These are phyloP conservation scores for Collybia sordida DNA, from an alignment of 768 basidiomycete species.

Conservation along the genomic window DNA sequence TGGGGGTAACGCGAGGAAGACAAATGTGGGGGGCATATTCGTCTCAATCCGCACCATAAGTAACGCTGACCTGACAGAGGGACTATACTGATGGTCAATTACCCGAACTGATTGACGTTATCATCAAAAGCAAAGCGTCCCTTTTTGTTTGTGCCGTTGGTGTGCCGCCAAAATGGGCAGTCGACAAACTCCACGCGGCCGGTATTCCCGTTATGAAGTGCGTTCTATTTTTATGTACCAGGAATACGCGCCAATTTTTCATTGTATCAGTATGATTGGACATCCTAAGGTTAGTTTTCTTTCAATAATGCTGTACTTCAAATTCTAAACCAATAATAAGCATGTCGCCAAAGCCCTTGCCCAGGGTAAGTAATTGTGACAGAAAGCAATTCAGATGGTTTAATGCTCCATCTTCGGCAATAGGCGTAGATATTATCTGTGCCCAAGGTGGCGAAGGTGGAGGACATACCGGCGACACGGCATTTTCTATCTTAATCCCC, in stretches of 20 bases:
- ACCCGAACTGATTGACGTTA: conserved; percentile 73
- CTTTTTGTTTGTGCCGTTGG: conserved; percentile 86
- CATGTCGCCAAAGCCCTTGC: conserved; percentile 76
- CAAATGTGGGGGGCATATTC: conserved; percentile 47
- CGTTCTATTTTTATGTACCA: conserved; percentile 19
- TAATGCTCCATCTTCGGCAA: background rate
- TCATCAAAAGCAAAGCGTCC: conserved; percentile 69
- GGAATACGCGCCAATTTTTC: conserved; percentile 4
- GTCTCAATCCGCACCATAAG: background rate
- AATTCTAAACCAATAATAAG: conserved; percentile 26
- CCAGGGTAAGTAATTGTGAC: conserved; percentile 42
- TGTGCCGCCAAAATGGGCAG: conserved; percentile 80
- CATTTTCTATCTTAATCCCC: conserved; percentile 81
- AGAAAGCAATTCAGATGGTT: background rate
- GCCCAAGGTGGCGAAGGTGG: conserved; percentile 89
- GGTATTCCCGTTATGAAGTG: conserved; percentile 87
- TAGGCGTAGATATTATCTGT: conserved; percentile 88
- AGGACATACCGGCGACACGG: conserved; percentile 83
- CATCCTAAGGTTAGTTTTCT: conserved; percentile 65
- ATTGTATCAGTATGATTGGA: conserved; percentile 65
- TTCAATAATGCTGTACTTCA: too few relatives aligned
- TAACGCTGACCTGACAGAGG: conserved; percentile 6
- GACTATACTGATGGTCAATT: conserved; percentile 84
- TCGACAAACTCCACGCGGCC: conserved; percentile 79
- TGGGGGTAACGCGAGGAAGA: conserved; percentile 81